Evolutionary conservation across 441 rosid genomes (phyloP).

Genomic region (Codiaeum variegatum): DNA sequence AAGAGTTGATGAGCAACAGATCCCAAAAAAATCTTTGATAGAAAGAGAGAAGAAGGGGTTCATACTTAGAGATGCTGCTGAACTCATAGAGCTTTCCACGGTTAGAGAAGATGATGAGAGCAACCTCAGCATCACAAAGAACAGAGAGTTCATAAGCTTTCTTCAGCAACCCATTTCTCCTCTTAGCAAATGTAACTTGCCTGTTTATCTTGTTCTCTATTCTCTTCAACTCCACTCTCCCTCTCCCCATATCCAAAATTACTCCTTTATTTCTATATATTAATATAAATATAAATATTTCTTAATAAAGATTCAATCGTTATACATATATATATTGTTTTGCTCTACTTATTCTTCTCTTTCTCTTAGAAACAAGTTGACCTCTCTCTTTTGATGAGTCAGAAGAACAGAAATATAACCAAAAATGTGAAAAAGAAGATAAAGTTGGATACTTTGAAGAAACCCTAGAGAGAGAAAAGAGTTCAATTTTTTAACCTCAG

Average conservation of each 20-base stretch:
- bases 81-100: constrained; percentile 91
- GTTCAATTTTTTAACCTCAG: constrained; percentile 22
- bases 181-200: constrained; percentile 88
- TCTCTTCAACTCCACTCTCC: constrained; percentile 89
- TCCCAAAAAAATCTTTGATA: neutral
- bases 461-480: constrained; percentile 39
- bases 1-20: constrained; percentile 12
- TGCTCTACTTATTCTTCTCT: constrained; percentile 1
- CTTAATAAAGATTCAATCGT: neutral
- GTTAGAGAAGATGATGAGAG: constrained; percentile 82
- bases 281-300: neutral
- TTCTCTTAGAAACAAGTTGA: constrained; percentile 30
- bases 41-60: neutral
- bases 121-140: constrained; percentile 86
- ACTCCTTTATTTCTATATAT: constrained; percentile 5
- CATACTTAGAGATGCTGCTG: constrained; percentile 67
- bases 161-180: constrained; percentile 83
- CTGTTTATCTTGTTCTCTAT: constrained; percentile 95
- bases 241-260: constrained; percentile 59
- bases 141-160: constrained; percentile 86
- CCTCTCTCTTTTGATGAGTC: constrained; percentile 28
- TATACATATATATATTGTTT: neutral
- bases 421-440: constrained; percentile 35
- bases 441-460: constrained; percentile 25
- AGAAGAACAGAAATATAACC: constrained; percentile 24